Percentiles rank a stretch among this genome's conserved stretches.
phyloP scores from a whole-genome alignment of 176 grass and related monocot genomes.

The Neostapfia colusana region DNA sequence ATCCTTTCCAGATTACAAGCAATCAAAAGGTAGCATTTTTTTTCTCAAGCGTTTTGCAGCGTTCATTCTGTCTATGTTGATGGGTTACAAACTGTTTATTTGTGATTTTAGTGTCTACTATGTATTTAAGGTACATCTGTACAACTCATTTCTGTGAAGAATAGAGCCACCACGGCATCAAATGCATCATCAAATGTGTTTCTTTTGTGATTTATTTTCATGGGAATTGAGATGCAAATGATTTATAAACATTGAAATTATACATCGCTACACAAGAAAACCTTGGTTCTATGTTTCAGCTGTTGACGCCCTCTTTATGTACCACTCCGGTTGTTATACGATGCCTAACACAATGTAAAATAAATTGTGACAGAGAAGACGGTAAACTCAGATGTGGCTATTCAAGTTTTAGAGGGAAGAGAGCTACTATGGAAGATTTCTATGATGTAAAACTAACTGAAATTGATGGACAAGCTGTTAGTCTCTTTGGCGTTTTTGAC shows the following conservation, averaged over 20 bases:
- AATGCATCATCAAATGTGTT: too few relatives aligned
- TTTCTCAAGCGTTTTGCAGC: too few relatives aligned
- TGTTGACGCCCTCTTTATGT: neutral
- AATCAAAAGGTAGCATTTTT: too few relatives aligned
- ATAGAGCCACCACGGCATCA: neutral
- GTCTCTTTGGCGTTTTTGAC: constrained; percentile 87
- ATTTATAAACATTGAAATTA: constrained; percentile 22
- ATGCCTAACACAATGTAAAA: constrained; percentile 42
- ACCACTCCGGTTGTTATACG: neutral
- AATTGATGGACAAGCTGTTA: constrained; percentile 72
- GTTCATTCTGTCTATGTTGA: too few relatives aligned
- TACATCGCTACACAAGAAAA: constrained; percentile 2
- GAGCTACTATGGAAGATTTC: constrained; percentile 90
- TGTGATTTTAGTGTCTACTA: too few relatives aligned
- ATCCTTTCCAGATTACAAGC: too few relatives aligned
- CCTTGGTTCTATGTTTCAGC: neutral
- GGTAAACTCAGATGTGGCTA: constrained; percentile 83
- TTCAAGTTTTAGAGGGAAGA: constrained; percentile 85
- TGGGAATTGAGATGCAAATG: neutral
- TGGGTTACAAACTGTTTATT: too few relatives aligned
- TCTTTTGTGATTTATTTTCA: neutral
- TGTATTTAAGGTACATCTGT: too few relatives aligned
- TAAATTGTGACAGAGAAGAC: constrained; percentile 68
- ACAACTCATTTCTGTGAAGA: too few relatives aligned
- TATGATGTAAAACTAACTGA: constrained; percentile 82